phyloP scores from a whole-genome alignment of 305 asterid species.

The Plantago lanceolata region DNA sequence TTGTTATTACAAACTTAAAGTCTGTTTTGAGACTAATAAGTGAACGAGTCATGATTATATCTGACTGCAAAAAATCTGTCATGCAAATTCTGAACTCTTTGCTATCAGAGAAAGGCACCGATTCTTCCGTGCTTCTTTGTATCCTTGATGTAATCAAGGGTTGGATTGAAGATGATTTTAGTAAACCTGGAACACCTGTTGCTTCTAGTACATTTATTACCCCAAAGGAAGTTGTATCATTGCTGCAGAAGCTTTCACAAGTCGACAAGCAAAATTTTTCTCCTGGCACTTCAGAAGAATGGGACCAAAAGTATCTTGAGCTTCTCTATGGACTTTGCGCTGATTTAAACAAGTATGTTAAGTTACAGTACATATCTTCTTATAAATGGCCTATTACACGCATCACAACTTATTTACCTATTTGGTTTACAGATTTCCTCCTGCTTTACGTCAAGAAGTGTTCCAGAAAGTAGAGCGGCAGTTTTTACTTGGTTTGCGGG shows the following conservation, averaged over 20 bases:
- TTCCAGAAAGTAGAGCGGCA: slow-evolving; percentile 98
- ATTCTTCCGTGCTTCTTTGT: slow-evolving; percentile 88
- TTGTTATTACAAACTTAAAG: slow-evolving; percentile 69
- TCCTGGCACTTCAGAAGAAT: slow-evolving; percentile 63
- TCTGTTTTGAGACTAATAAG: slow-evolving; percentile 76
- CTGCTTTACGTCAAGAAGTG: slow-evolving; percentile 77
- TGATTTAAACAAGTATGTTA: slow-evolving; percentile 73
- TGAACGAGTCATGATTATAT: slow-evolving; percentile 84
- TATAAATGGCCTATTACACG: slow-evolving; percentile 17
- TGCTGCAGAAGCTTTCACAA: slow-evolving; percentile 97
- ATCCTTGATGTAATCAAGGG: slow-evolving; percentile 84
- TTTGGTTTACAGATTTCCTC: slow-evolving; percentile 67
- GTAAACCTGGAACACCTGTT: slow-evolving; percentile 68
- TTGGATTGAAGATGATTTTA: slow-evolving; percentile 86
- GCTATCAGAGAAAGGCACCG: slow-evolving; percentile 88
- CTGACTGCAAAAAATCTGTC: slow-evolving; percentile 88
- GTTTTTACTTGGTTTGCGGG: slow-evolving; percentile 86
- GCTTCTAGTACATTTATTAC: slow-evolving; percentile 63
- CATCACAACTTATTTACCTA: slow-evolving; percentile 23
- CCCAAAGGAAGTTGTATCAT: slow-evolving; percentile 83
- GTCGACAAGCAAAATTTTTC: slow-evolving; percentile 87
- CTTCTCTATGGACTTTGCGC: slow-evolving; percentile 96
- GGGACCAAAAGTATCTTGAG: slow-evolving; percentile 90
- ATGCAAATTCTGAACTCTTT: slow-evolving; percentile 78
- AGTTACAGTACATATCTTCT: slow-evolving; percentile 17